A percentile compares a stretch with the other conserved stretches of the same genome.
Evolutionary conservation across 208 protist genomes (phyloP).

Genomic region (Acanthamoeba sp.): DNA sequence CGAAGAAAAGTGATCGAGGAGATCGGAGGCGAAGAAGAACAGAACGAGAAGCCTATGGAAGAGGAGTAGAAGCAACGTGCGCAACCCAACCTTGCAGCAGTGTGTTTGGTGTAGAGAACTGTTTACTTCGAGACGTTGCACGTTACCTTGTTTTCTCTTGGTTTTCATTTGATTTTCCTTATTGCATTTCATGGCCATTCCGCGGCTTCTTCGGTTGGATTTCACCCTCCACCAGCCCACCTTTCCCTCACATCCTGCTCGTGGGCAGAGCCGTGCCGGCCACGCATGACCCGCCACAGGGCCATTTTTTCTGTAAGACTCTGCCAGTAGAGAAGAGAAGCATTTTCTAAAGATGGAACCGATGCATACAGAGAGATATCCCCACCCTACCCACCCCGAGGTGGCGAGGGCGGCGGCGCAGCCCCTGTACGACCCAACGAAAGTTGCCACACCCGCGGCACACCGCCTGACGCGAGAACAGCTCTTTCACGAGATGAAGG

Average conservation of each 20-base stretch:
- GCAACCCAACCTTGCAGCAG: too few species aligned
- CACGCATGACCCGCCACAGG: background rate
- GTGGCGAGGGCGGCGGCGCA: background rate
- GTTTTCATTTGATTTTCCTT: background rate
- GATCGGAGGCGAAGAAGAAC: background rate
- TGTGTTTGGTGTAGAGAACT: too few species aligned
- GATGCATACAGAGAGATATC: background rate
- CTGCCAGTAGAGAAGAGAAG: background rate
- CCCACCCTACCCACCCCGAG: constrained; percentile 24
- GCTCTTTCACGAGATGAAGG: constrained; percentile 46
- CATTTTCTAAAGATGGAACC: background rate
- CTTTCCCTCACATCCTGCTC: background rate
- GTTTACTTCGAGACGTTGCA: too few species aligned
- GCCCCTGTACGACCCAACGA: background rate
- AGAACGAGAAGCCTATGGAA: background rate
- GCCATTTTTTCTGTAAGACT: too few species aligned
- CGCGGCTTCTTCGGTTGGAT: background rate
- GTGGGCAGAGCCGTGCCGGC: background rate
- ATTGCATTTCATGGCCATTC: background rate
- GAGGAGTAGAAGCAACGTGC: background rate
- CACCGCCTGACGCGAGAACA: constrained; percentile 25
- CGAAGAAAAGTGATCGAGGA: background rate
- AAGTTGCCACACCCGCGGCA: background rate
- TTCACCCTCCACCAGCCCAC: background rate
- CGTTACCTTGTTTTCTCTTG: too few species aligned